These are phyloP conservation scores for Eucalyptus sp. DNA, from an alignment of 345 rosid species.

Conservation along the genomic window DNA sequence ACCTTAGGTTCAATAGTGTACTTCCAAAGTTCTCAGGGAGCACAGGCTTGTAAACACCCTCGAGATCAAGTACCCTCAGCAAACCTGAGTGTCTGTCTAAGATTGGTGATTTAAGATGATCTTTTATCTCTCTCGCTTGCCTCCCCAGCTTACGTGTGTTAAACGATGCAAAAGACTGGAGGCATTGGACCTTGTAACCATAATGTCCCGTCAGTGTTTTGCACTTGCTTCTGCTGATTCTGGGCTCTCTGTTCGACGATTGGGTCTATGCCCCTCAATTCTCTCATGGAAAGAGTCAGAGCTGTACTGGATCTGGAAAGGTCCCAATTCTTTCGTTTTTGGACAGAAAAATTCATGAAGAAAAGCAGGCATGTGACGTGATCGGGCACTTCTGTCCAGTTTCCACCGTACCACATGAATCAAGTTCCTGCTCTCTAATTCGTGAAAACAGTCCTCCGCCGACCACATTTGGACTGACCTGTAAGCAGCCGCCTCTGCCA, in stretches of 20 bases:
- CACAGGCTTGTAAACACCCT: slow-evolving; percentile 10
- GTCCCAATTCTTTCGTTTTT: background rate
- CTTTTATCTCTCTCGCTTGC: background rate
- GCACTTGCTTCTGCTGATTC: too few relatives aligned
- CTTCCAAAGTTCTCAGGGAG: slow-evolving; percentile 5
- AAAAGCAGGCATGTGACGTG: background rate
- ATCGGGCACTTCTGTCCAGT: background rate
- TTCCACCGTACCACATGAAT: background rate
- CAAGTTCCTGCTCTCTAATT: slow-evolving; percentile 2
- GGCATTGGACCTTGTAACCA: too few relatives aligned
- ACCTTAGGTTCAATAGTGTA: background rate
- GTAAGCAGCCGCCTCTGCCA: background rate
- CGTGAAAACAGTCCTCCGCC: background rate
- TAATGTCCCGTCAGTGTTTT: too few relatives aligned
- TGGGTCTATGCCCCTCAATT: too few relatives aligned
- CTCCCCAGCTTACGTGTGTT: background rate
- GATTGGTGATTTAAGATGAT: background rate
- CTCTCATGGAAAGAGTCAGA: too few relatives aligned
- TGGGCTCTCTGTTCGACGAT: rapidly evolving
- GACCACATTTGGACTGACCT: background rate
- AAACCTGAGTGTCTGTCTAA: background rate
- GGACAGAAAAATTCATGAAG: background rate
- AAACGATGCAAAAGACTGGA: slow-evolving; percentile 8
- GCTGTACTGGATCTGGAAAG: background rate
- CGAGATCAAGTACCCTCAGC: slow-evolving; percentile 15